Base-by-base conservation (phyloP, 169 alveolate genomes). In the Plasmodium malariae region DNA sequence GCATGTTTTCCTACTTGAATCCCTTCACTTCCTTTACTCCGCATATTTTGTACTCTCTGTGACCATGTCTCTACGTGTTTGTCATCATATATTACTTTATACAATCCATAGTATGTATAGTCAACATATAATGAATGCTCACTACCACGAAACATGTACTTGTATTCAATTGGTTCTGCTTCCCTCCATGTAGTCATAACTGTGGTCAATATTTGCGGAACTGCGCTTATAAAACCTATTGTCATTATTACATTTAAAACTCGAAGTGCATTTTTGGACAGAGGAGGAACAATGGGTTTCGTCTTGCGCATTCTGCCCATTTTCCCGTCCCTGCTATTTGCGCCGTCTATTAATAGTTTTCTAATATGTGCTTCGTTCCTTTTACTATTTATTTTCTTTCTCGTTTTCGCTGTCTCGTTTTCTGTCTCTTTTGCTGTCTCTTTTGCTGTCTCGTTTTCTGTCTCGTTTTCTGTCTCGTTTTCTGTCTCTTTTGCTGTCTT, bases 121-220 rank as follows among this genome's bases (percentile, higher is more conserved):
- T 78, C 89, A 34, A 78, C 68, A 51, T 30, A 62, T 32, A 78
- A 21, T 4, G 74, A 62, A 37, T 78, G 89, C 26, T 62, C 76
- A n/a, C 89, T 78, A 1, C 89, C 78, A 12, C 89, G 43, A 37
- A 78, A 62, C 89, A 78, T 78, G 55, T 62, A 78, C 26, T 62
- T 78, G 40, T 78, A 78, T 32, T 78, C 78, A 4, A 78, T 78
- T 1, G 89, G 89, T 43, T 78, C 89, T 26, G 78, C 89, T 78
- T 62, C 89, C 32, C 89, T 62, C 89, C 89, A 78, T 12, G 78
- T 55, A 14, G 76, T 43, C 89, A 78, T 78, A n/a, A 78, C 24
- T 2, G 89, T 78, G 7, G 89, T 78, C 5, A 78, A 37, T 36
- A 78, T 78, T 40, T 78, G 89, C 12, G 89, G 89, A 19, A 78